Percentiles rank a stretch among this genome's conserved stretches.
Evolutionary conservation across 441 rosid species (phyloP).

Genomic region (Euphorbia neoarborescens): DNA sequence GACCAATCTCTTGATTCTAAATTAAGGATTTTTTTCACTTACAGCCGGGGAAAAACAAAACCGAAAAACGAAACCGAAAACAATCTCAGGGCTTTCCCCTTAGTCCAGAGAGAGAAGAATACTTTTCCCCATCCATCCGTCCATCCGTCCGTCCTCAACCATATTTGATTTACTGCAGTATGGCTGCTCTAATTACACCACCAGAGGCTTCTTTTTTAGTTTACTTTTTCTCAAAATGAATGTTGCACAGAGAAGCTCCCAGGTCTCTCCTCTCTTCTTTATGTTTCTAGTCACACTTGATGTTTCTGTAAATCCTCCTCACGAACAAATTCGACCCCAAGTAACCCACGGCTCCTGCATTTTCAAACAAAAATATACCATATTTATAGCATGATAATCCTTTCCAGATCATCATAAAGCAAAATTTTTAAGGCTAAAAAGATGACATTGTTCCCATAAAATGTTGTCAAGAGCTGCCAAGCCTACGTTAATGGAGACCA

Average conservation of each 20-base stretch:
- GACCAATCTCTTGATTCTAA: slow-evolving; percentile 39
- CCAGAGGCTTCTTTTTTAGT: slow-evolving; percentile 24
- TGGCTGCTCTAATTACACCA: slow-evolving; percentile 18
- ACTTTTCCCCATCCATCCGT: slow-evolving; percentile 17
- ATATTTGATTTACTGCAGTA: slow-evolving; percentile 19
- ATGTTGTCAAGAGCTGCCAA: neutral
- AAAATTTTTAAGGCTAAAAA: neutral
- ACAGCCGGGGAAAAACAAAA: slow-evolving; percentile 29
- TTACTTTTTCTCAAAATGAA: slow-evolving; percentile 22
- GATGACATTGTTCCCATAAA: neutral
- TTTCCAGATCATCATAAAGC: neutral
- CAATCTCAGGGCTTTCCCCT: slow-evolving; percentile 26
- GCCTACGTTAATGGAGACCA: neutral
- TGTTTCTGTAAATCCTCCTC: slow-evolving; percentile 92
- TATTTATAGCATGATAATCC: neutral
- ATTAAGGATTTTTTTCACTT: slow-evolving; percentile 38
- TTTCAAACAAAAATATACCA: neutral
- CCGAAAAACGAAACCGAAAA: slow-evolving; percentile 19
- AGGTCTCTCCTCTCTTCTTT: slow-evolving; percentile 5
- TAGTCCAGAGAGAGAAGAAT: slow-evolving; percentile 20
- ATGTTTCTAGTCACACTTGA: slow-evolving; percentile 62
- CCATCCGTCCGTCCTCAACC: slow-evolving; percentile 20
- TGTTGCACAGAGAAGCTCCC: slow-evolving; percentile 27
- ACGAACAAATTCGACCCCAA: slow-evolving; percentile 85
- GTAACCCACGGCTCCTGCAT: slow-evolving; percentile 85